Conservation (phyloP, 306 rosid species). For the Cicer chorassanicum region DNA sequence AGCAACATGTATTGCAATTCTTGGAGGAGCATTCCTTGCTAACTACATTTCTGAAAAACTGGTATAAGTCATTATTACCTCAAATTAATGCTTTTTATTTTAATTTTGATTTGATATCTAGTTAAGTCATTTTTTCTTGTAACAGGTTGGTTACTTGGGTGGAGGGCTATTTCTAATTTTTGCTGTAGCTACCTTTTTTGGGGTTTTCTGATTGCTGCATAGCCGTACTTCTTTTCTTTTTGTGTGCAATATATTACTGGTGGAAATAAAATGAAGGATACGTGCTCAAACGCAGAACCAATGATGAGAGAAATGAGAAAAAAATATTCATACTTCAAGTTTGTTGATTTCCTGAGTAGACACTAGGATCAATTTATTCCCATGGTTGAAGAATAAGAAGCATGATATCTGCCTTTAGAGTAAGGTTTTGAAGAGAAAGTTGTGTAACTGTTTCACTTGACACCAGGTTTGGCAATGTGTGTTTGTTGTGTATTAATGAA, state of each 20-base stretch:
- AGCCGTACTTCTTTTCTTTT: not conserved
- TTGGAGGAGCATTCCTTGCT: slow-evolving; percentile 95
- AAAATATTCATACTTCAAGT: slow-evolving; percentile 25
- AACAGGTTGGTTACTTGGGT: slow-evolving; percentile 93
- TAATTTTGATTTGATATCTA: slow-evolving; percentile 24
- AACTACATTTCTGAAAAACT: slow-evolving; percentile 94
- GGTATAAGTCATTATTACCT: slow-evolving; percentile 54
- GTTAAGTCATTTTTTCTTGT: slow-evolving; percentile 42
- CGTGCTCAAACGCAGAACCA: slow-evolving; percentile 10
- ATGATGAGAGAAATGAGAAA: slow-evolving; percentile 23
- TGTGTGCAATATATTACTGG: slow-evolving; percentile 32
- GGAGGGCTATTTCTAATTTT: slow-evolving; percentile 85
- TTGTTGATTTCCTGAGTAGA: slow-evolving; percentile 33
- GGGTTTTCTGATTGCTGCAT: slow-evolving; percentile 65
- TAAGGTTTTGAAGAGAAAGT: slow-evolving; percentile 32
- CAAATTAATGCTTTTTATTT: slow-evolving; percentile 14
- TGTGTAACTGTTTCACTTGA: slow-evolving; percentile 38
- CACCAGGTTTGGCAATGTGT: slow-evolving; percentile 28
- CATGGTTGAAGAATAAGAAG: slow-evolving; percentile 42
- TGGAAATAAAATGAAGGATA: slow-evolving; percentile 19
- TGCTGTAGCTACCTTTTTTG: slow-evolving; percentile 85
- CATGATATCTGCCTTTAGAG: slow-evolving; percentile 37
- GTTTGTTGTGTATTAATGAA: slow-evolving; percentile 38
- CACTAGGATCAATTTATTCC: slow-evolving; percentile 39
- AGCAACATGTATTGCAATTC: slow-evolving; percentile 78